Evolutionary conservation across 208 protist species (phyloP).

Genomic region (Leishmania mexicana): DNA sequence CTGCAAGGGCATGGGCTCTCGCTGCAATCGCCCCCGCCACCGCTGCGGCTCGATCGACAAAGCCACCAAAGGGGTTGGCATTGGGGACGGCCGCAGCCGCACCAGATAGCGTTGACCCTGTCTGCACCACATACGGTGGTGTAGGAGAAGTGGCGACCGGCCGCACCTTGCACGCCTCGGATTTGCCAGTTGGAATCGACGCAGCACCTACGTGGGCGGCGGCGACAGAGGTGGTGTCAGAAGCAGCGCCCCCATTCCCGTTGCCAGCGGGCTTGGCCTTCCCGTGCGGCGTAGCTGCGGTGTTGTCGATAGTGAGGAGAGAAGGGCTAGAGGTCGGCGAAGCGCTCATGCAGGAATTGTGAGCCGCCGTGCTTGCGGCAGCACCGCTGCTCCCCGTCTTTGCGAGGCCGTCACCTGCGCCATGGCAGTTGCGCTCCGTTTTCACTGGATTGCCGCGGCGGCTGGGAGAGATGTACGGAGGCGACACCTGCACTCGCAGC

Average conservation of each 20-base stretch:
- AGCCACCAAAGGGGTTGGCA: neutral
- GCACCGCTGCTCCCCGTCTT: neutral
- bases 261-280: neutral
- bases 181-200: neutral
- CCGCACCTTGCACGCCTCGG: neutral
- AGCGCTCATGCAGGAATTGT: neutral
- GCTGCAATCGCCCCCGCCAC: slow-evolving; percentile 27
- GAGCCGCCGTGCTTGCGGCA: neutral
- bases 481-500: slow-evolving; percentile 81
- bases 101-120: neutral
- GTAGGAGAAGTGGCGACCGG: neutral
- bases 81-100: neutral
- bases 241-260: neutral
- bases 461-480: slow-evolving; percentile 67
- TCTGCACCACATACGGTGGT: neutral
- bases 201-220: neutral
- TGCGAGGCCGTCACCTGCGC: neutral
- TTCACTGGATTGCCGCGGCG: slow-evolving; percentile 59
- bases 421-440: slow-evolving; percentile 13
- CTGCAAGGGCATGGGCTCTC: slow-evolving; percentile 6
- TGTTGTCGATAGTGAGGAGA: neutral
- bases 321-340: slow-evolving; percentile 11
- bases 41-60: slow-evolving; percentile 10
- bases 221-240: neutral
- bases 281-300: neutral